Base-by-base conservation (phyloP, 192 early-diverging fungal genomes). In the Martensiomyces pterosporus region DNA sequence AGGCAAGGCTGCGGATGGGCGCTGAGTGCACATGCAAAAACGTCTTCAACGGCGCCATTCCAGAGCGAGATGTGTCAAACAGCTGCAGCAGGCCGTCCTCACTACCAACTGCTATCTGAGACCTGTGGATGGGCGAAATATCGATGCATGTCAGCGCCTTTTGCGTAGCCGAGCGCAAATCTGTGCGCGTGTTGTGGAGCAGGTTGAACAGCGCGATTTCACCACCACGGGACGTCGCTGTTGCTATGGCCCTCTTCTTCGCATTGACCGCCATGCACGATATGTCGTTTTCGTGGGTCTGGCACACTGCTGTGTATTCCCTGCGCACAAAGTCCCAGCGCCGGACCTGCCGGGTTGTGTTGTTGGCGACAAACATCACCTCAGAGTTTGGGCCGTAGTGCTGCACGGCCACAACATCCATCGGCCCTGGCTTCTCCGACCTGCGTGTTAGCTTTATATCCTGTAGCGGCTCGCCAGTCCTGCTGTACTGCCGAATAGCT, bases 1-100 rank as follows among this genome's bases (percentile, higher is more conserved):
- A 71, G n/a, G 47, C 36, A 16, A 71, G 19, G 6, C 60, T 60
- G 39, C 60, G 60, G 14, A 71, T 23, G 2, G 67, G 67, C 18
- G 67, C 67, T 4, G 52, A 35, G 17, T 71, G 67, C 26, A 60
- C 38, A 15, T 43, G 56, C 13, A 60, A 44, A 26, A 59, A 55
- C 29, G 60, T 40, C 43, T 46, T 60, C n/a, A 57, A 9, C 1
- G 64, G 64, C 8, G 59, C 54, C 9, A 42, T 37, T 9, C 45
- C 58, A 7, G 48, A 49, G 15, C 70, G 52, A 8, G 58, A 15
- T 9, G 64, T 39, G 42, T 74, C 70, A 19, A 74, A 74, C n/a
- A 74, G 52, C 55, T 74, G 70, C 17, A 74, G 2, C 12, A 65
- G 41, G 16, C 70, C 70, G 34, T 74, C 70, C 39, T 74, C 70